Evolutionary conservation across 805 yeast species (phyloP), one percentile per base, ranked within the genome.

Genomic region (Metahyphopichia silvanorum): DNA sequence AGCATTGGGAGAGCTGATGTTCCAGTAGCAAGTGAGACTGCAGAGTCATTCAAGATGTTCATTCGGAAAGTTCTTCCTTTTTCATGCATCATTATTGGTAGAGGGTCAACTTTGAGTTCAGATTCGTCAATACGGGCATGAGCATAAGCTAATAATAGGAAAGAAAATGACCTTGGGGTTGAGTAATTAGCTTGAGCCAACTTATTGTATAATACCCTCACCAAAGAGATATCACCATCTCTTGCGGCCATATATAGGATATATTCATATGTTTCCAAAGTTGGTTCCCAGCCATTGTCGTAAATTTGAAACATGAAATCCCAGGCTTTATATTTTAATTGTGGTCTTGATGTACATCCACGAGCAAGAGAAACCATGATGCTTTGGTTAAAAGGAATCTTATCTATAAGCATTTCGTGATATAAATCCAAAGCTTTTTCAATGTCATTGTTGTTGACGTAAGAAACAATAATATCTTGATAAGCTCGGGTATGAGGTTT

Each of bases 401-500:
- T 38, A 2, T 49, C 47, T 1, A 38, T 33, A 5, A 58, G 39
- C 82, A 89, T 74, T 49, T 88, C 97, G 20, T 76, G 74, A 47
- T 76, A 83, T 9, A 89, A 63, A 48, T 85, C 91, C 21, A 89
- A 53, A 0, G 88, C 94, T 42, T 74, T 79, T 38, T 87, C 89
- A 10, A 85, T 65, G 34, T 85, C 75, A 30, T 75, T 68, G 34
- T 76, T 70, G 40, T 74, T 73, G 3, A 80, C 75, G 40, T 84
- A 78, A 6, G 86, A 65, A 8, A 78, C 69, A 9, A 91, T 74
- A 66, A 88, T 76, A 5, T 83, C 74, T 37, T 81, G 78, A 55
- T 88, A 93, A 1, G 88, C 76, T 12, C 60, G 57, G 0, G 75
- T 48, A 29, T 79, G 83, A 0, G 98, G 96, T 31, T 76, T 71